phyloP scores from a whole-genome alignment of 1,284 basidiomycete genomes.

The Apiotrichum sp. region DNA sequence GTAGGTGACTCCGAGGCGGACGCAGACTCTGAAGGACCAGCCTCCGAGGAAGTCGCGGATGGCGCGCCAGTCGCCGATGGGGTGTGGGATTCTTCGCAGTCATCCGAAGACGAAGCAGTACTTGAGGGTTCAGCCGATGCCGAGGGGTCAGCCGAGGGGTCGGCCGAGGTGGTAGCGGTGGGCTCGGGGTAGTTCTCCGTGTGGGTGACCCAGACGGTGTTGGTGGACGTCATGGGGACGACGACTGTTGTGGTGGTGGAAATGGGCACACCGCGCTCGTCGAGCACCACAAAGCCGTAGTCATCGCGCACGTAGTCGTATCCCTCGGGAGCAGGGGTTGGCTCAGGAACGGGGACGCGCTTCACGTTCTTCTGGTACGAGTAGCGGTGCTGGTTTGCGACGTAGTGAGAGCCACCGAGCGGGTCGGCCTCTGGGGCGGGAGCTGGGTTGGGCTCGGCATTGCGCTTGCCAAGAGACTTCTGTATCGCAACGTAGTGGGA shows the following conservation, averaged over 20 bases:
- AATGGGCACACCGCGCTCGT: constrained; percentile 39
- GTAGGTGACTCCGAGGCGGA: no score
- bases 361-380: no score
- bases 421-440: background rate
- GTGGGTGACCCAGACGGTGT: constrained; percentile 38
- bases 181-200: constrained; percentile 6
- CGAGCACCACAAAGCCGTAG: constrained; percentile 7
- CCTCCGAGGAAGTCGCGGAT: no score
- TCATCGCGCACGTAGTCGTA: constrained; percentile 2
- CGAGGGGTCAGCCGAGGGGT: background rate
- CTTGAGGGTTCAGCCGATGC: no score
- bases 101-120: no score
- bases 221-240: constrained; percentile 36
- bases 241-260: constrained; percentile 42
- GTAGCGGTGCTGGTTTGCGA: background rate
- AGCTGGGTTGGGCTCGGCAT: background rate
- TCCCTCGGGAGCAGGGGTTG: background rate
- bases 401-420: constrained; percentile 15
- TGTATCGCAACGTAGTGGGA: constrained; percentile 12
- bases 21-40: no score
- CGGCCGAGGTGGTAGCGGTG: background rate
- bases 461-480: background rate
- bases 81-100: no score
- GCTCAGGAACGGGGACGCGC: background rate
- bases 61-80: no score